These are phyloP conservation scores for Didymella sp. DNA, from an alignment of 2,329 filamentous ascomycete genomes.

Conservation along the genomic window DNA sequence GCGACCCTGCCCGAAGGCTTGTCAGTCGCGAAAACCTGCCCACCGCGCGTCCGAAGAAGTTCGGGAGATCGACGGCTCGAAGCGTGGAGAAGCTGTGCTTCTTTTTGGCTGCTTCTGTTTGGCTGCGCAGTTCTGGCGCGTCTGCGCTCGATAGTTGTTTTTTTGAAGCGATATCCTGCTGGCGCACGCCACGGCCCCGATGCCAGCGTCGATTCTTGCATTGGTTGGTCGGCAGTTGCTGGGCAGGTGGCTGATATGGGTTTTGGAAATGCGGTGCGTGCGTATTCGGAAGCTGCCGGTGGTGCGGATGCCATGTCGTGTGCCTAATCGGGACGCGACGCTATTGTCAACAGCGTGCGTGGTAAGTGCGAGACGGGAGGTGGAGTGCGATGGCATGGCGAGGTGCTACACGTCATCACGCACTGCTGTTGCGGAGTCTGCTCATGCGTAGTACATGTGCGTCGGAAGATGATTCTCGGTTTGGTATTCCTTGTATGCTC, in stretches of 20 bases:
- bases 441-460: background rate
- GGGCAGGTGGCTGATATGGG: background rate
- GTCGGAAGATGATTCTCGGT: background rate
- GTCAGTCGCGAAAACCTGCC: background rate
- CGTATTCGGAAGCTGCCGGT: slow-evolving; percentile 1
- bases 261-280: background rate
- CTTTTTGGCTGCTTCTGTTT: background rate
- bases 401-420: no score
- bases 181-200: background rate
- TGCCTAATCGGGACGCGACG: background rate
- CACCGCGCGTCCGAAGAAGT: slow-evolving; percentile 7
- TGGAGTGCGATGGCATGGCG: no score
- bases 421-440: background rate
- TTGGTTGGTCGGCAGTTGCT: background rate
- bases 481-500: background rate
- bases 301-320: background rate
- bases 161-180: background rate
- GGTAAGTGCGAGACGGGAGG: background rate
- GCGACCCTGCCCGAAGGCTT: background rate
- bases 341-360: background rate
- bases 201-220: background rate
- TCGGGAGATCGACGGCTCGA: slow-evolving; percentile 28
- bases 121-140: background rate
- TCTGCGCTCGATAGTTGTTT: background rate
- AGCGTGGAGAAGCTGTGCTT: slow-evolving; percentile 1